Base-by-base conservation (phyloP, 768 basidiomycete species). In the Coprinopsis marcescibilis region DNA sequence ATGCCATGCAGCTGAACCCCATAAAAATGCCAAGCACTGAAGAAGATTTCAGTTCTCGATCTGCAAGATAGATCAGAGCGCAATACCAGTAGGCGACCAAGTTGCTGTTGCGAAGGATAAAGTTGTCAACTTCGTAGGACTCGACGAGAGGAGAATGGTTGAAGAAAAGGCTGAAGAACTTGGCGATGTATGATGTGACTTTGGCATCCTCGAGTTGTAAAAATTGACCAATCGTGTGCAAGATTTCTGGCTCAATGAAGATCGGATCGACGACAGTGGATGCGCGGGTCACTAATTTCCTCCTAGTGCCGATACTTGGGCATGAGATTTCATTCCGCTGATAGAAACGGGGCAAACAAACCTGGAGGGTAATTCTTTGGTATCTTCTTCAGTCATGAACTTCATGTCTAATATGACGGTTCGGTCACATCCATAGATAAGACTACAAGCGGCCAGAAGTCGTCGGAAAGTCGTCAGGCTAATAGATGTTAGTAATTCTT, bases 21-120 rank as follows among this genome's bases (percentile, higher is more conserved):
- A 58, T 87, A 88, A 48, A 82, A 73, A 37, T 73, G 70, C 85
- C 86, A 89, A 19, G 74, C 70, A 57, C 87, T 89, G 21, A 7
- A 48, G 5, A 26, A 21, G 46, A 27, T 34, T 43, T 34, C 47
- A 48, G 41, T 20, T 24, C 13, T 43, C 29, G 21, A 27, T 34
- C 3, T 4, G n/a, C 5, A 11, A 5, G 27, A 26, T 23, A 38
- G 2, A 32, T 32, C 8, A 7, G 33, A 37, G 10, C 15, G 10
- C 8, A 4, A n/a, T 43, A 88, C 86, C 84, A 85, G 23, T 65
- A 60, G 20, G 73, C 71, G n/a, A 89, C 64, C 14, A 78, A 58
- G 33, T 63, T 61, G 11, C 75, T 80, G 52, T 86, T 85, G 38
- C 76, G 73, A 25, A 86, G 59, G 24, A 87, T 72, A 54, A 88